phyloP scores from a whole-genome alignment of 179 eudicot species.

The Dionaea muscipula region DNA sequence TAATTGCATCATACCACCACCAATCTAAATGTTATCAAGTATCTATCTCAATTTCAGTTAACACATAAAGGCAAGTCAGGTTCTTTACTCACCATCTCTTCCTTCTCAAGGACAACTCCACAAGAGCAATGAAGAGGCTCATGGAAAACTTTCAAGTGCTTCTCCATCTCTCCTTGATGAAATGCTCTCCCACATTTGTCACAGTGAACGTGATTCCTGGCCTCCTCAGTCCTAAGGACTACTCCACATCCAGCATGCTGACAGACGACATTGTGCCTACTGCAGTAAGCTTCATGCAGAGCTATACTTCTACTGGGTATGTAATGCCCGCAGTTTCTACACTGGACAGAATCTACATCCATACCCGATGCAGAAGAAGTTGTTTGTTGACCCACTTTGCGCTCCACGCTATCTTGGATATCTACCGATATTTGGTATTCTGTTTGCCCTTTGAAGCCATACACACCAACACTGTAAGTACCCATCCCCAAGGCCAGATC shows the following conservation, averaged over 20 bases:
- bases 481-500: constrained; percentile 51
- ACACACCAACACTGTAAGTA: constrained; percentile 59
- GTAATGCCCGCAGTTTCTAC: constrained; percentile 69
- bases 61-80: not conserved
- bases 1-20: no score
- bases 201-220: constrained; percentile 75
- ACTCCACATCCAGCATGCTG: constrained; percentile 70
- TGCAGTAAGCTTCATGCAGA: constrained; percentile 81
- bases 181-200: constrained; percentile 69
- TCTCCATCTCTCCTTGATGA: constrained; percentile 69
- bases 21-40: no score
- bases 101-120: constrained; percentile 79
- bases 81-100: constrained; percentile 61
- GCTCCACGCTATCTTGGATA: constrained; percentile 32
- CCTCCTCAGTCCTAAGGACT: constrained; percentile 60
- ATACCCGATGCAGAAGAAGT: constrained; percentile 31
- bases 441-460: constrained; percentile 62
- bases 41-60: no score
- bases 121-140: constrained; percentile 75
- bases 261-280: constrained; percentile 68
- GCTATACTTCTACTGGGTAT: constrained; percentile 69
- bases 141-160: constrained; percentile 81
- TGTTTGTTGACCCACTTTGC: constrained; percentile 53
- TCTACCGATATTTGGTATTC: constrained; percentile 33
- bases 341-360: constrained; percentile 55